These are phyloP conservation scores for Microbotryomycetes sp. DNA, from an alignment of 1,284 basidiomycete species.

Conservation along the genomic window DNA sequence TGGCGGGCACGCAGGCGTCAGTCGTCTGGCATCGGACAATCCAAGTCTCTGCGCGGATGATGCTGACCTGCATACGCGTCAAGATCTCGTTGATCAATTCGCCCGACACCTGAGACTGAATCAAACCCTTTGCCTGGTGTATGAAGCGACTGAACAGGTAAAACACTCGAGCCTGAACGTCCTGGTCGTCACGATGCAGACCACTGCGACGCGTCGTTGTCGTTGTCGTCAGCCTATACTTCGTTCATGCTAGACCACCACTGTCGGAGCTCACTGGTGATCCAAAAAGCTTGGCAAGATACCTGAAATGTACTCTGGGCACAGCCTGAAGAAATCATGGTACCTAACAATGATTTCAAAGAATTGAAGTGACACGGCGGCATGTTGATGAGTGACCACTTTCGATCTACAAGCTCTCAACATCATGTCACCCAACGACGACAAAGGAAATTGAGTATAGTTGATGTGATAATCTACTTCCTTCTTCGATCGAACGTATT, in stretches of 20 bases:
- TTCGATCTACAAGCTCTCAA: slow-evolving; percentile 75
- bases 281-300: slow-evolving; percentile 86
- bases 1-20: slow-evolving; percentile 29
- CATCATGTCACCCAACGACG: slow-evolving; percentile 83
- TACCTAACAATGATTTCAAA: slow-evolving; percentile 92
- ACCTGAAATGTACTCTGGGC: slow-evolving; percentile 75
- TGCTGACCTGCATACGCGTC: slow-evolving; percentile 56
- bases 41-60: slow-evolving; percentile 13
- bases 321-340: slow-evolving; percentile 90
- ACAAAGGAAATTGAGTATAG: slow-evolving; percentile 79
- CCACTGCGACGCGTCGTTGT: slow-evolving; percentile 55
- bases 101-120: slow-evolving; percentile 50
- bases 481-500: slow-evolving; percentile 27
- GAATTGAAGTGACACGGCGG: slow-evolving; percentile 82
- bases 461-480: slow-evolving; percentile 50
- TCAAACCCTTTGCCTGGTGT: slow-evolving; percentile 71
- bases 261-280: slow-evolving; percentile 53
- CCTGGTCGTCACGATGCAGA: slow-evolving; percentile 68
- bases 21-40: not conserved
- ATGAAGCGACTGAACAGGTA: slow-evolving; percentile 94
- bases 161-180: slow-evolving; percentile 71
- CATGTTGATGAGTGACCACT: slow-evolving; percentile 76
- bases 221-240: not conserved
- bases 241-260: not conserved
- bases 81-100: slow-evolving; percentile 67